A percentile compares a stretch with the other conserved stretches of the same genome.
These are phyloP conservation scores for Blastocladiella britannica DNA, from an alignment of 192 early-diverging fungal species.

Conservation along the genomic window DNA sequence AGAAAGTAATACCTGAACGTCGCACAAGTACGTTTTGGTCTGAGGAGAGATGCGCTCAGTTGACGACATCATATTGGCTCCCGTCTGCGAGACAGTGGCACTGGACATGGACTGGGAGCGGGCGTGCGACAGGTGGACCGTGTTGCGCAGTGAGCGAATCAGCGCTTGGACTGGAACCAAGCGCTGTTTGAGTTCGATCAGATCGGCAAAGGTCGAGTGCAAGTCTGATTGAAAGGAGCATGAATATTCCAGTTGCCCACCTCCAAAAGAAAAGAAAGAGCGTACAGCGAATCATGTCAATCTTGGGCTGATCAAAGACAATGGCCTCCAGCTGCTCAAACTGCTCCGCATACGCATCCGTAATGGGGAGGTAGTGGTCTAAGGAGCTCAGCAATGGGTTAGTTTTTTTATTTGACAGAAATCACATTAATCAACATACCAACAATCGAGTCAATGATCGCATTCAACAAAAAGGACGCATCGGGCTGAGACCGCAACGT, in stretches of 20 bases:
- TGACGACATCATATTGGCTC: background rate
- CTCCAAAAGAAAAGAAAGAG: background rate
- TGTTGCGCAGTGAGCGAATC: background rate
- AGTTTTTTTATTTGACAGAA: too few species aligned
- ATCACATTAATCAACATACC: constrained; percentile 8
- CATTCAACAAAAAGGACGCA: constrained; percentile 17
- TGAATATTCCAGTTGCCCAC: background rate
- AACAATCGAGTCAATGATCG: constrained; percentile 24
- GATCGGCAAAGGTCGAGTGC: background rate
- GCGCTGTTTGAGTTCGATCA: background rate
- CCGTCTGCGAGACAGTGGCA: too few species aligned
- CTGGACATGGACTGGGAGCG: too few species aligned
- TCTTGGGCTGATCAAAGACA: background rate
- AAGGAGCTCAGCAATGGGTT: background rate
- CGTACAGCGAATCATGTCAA: background rate
- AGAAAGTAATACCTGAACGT: too few species aligned
- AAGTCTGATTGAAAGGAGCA: background rate
- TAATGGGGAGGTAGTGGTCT: background rate
- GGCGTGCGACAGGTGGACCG: too few species aligned
- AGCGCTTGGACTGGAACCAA: background rate
- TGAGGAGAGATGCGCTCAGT: background rate
- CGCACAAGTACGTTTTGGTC: background rate
- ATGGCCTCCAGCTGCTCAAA: background rate
- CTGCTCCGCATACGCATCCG: background rate
- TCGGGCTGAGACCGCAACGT: constrained; percentile 14